These are phyloP conservation scores for Leishmania lainsoni DNA, from an alignment of 208 protist genomes.

Conservation along the genomic window DNA sequence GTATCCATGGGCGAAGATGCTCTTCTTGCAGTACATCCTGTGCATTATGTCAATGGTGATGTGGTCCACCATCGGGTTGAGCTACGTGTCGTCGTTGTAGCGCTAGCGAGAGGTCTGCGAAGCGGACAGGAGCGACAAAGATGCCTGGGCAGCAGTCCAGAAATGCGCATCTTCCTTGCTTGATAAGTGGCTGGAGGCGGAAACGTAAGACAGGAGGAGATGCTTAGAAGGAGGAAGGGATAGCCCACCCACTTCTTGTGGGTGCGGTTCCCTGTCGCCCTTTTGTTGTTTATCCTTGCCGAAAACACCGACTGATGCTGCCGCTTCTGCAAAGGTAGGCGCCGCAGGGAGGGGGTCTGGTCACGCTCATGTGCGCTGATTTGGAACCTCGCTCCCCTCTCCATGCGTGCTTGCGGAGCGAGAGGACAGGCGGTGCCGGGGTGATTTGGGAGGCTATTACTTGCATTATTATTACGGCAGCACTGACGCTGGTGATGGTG, in stretches of 20 bases:
- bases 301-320: not conserved
- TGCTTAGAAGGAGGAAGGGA: not conserved
- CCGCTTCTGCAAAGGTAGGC: not conserved
- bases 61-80: conserved; percentile 63
- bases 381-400: not conserved
- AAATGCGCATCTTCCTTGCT: not conserved
- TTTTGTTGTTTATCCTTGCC: not conserved
- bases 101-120: not conserved
- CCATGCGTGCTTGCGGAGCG: not conserved
- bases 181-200: not conserved
- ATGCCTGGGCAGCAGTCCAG: not conserved
- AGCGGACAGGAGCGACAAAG: not conserved
- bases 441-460: not conserved
- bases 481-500: not conserved
- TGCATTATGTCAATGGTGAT: conserved; percentile 59
- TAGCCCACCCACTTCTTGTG: not conserved
- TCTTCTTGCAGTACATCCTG: conserved; percentile 78
- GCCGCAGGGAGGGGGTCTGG: not conserved
- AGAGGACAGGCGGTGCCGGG: not conserved
- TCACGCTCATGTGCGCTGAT: not conserved
- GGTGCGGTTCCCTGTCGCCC: not conserved
- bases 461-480: not conserved
- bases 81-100: conserved; percentile 35
- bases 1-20: conserved; percentile 72
- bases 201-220: not conserved